Conservation (phyloP, 176 grass and related monocot genomes). For the Ampelocalamus luodianensis region DNA sequence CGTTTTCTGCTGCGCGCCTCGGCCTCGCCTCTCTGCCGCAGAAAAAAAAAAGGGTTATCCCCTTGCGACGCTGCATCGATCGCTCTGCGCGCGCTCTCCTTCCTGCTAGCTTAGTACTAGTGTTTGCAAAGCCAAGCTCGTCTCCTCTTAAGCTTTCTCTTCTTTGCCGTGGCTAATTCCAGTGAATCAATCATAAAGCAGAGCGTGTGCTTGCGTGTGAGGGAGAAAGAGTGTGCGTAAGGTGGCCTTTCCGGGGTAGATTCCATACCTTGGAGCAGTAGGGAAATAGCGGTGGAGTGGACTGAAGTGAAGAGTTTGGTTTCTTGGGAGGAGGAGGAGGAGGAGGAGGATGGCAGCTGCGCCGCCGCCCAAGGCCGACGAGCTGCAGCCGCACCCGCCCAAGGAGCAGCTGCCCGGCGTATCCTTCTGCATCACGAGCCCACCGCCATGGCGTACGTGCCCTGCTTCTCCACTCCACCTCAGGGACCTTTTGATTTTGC, state of each 20-base stretch:
- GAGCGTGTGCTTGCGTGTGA: background rate
- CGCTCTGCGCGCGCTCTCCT: background rate
- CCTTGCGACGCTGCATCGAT: background rate
- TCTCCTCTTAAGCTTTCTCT: background rate
- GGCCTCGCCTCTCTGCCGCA: background rate
- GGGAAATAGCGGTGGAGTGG: slow-evolving; percentile 12
- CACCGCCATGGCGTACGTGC: slow-evolving; percentile 91
- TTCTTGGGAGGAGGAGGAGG: slow-evolving; percentile 37
- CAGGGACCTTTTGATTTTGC: background rate
- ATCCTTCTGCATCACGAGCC: slow-evolving; percentile 91
- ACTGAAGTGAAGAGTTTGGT: background rate
- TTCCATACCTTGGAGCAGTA: slow-evolving; percentile 43
- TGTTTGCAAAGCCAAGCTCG: background rate
- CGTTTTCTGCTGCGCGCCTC: slow-evolving; percentile 19
- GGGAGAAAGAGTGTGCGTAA: slow-evolving; percentile 7
- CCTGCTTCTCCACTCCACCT: background rate
- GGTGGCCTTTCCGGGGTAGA: slow-evolving; percentile 24
- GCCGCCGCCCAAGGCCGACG: slow-evolving; percentile 87
- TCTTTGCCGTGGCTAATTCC: background rate
- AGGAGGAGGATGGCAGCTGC: slow-evolving; percentile 74
- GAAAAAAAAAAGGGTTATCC: background rate
- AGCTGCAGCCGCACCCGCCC: slow-evolving; percentile 81
- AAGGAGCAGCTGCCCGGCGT: slow-evolving; percentile 87
- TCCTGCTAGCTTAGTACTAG: background rate
- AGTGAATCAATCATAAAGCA: background rate